phyloP scores from a whole-genome alignment of 192 early-diverging fungal species.

The Coemansia sp. region DNA sequence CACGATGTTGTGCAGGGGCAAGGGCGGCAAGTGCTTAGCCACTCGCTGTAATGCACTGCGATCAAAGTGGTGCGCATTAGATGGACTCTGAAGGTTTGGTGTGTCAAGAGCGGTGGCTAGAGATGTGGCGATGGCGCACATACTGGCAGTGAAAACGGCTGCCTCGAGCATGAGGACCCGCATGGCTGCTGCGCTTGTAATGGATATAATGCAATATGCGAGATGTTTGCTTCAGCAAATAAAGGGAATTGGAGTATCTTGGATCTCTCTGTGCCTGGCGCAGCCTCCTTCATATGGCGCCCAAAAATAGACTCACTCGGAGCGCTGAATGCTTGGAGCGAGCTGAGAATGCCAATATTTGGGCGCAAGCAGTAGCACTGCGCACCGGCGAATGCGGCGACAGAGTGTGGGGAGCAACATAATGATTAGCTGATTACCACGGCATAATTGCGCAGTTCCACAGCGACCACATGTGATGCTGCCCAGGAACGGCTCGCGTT shows the following conservation, averaged over 20 bases:
- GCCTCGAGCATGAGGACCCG: neutral
- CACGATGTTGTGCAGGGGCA: neutral
- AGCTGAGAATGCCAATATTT: neutral
- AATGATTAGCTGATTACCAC: neutral
- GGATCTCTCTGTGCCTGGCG: neutral
- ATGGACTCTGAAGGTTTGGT: neutral
- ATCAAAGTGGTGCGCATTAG: neutral
- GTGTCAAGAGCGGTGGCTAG: neutral
- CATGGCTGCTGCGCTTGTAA: neutral
- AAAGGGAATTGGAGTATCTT: neutral
- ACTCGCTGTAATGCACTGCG: neutral
- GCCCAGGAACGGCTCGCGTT: too few species aligned
- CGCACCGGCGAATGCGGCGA: neutral
- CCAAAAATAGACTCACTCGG: neutral
- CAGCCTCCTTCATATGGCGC: neutral
- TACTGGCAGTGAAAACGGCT: constrained; percentile 1
- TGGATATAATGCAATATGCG: neutral
- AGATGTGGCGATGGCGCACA: neutral
- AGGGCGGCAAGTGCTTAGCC: neutral
- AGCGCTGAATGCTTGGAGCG: neutral
- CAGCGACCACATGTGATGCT: too few species aligned
- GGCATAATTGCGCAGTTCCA: neutral
- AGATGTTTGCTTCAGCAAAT: neutral
- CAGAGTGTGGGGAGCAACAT: neutral
- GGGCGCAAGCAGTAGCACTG: neutral